Conservation (phyloP, 441 rosid species). For the Francoa sonchifolia region DNA sequence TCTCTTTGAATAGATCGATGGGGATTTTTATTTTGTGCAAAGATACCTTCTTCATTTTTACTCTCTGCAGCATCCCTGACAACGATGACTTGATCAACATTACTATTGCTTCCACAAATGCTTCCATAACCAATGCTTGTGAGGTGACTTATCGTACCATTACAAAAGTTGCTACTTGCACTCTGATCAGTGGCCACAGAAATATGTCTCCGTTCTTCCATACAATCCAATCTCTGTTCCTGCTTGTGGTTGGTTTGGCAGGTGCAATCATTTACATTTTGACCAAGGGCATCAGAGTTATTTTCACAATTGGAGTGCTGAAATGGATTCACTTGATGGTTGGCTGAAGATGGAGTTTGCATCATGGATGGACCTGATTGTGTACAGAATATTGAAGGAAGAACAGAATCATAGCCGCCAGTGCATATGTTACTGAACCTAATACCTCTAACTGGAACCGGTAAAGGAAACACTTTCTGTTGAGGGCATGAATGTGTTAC, state of each 20-base stretch:
- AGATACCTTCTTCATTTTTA: constrained; percentile 32
- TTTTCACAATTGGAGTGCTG: constrained; percentile 21
- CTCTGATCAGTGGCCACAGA: constrained; percentile 51
- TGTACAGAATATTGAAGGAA: constrained; percentile 21
- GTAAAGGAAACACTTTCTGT: constrained; percentile 28
- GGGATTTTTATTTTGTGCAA: constrained; percentile 21
- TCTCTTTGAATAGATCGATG: constrained; percentile 53
- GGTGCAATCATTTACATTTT: constrained; percentile 28
- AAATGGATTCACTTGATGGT: constrained; percentile 39
- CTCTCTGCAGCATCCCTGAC: constrained; percentile 32
- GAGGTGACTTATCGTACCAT: constrained; percentile 29
- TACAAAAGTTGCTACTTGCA: constrained; percentile 48
- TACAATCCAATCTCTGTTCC: constrained; percentile 20
- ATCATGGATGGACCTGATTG: constrained; percentile 28
- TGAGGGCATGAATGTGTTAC: constrained; percentile 27
- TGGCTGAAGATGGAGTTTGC: constrained; percentile 42
- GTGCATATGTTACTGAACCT: constrained; percentile 20
- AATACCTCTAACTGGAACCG: constrained; percentile 24
- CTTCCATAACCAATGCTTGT: constrained; percentile 38
- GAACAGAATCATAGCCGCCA: constrained; percentile 25
- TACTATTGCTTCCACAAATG: constrained; percentile 36
- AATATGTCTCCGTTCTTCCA: constrained; percentile 42
- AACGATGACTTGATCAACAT: constrained; percentile 29
- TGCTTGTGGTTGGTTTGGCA: constrained; percentile 17
- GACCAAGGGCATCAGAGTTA: constrained; percentile 25